Evolutionary conservation across 306 rosid genomes (phyloP), one percentile per base, ranked within the genome.

Genomic region (Acacia acuminata): DNA sequence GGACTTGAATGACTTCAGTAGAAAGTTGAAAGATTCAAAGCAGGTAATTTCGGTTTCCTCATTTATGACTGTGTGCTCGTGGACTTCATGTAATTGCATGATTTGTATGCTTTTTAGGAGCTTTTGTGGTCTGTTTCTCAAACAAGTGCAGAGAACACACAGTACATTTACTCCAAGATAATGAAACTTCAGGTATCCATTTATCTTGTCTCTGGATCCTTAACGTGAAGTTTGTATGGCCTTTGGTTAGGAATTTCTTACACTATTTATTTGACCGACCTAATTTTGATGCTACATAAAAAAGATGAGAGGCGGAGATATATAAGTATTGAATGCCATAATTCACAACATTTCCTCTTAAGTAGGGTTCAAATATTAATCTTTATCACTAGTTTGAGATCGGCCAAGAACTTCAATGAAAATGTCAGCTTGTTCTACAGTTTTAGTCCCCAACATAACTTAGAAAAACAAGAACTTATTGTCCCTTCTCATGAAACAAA

Each of bases 101-200:
- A 78, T 45, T 61, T 80, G 71, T 24, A 55, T 83, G 53, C 81
- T 13, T 78, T 67, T 71, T 81, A 95, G 98, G 98, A 88, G 88
- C 95, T 95, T 86, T 90, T 90, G 82, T 88, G 90, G 86, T 90
- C 94, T 69, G 89, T 93, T 88, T 93, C 97, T 88, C 92, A 77
- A 80, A 93, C 98, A 83, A 95, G 98, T 85, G 98, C 93, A 85
- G 97, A 95, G 82, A 93, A 97, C 87, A 90, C 98, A 0, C 98
- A 92, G 82, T 88, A 85, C 85, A 93, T 95, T 76, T 93, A 89
- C 85, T 84, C 89, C 75, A 84, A 97, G 64, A 89, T 95, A 77
- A 86, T 90, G 82, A 93, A 91, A 78, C 94, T 95, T 73, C 98
- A 95, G 98, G 98, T 95, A 89, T 70, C 55, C 13, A 32, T 64